These are phyloP conservation scores for Trichophyton mentagrophytes DNA, from an alignment of 2,329 filamentous ascomycete species.

Conservation along the genomic window DNA sequence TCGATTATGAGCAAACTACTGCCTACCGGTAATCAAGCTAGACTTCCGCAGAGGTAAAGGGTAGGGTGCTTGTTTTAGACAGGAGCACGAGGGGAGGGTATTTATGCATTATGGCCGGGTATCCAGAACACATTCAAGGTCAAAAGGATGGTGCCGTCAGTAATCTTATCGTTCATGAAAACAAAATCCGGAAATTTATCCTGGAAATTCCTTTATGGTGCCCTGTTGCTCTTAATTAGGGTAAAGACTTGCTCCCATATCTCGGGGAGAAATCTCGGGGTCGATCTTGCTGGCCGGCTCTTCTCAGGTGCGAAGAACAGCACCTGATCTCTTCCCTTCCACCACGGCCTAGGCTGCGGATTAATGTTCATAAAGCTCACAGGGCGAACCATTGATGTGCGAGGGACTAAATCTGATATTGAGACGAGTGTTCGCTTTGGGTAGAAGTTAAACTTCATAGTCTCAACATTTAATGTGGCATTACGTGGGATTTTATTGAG, in stretches of 20 bases:
- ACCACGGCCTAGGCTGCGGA: conserved; percentile 26
- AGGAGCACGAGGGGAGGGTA: neutral
- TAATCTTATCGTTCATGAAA: neutral
- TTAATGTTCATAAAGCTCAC: conserved; percentile 31
- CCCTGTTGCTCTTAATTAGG: conserved; percentile 23
- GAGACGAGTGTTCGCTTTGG: conserved; percentile 31
- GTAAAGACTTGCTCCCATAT: conserved; percentile 33
- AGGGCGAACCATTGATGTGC: conserved; percentile 26
- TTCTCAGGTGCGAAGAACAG: conserved; percentile 30
- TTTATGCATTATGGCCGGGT: neutral
- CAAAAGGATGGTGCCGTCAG: no score
- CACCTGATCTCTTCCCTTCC: conserved; percentile 24
- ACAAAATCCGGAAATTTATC: neutral
- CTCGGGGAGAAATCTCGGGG: conserved; percentile 31
- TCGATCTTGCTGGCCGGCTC: conserved; percentile 26
- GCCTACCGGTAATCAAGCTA: neutral
- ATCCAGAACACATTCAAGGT: neutral
- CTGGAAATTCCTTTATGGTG: neutral
- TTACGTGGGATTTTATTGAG: conserved; percentile 33
- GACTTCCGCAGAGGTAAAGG: neutral
- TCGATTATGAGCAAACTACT: neutral
- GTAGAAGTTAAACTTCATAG: conserved; percentile 34
- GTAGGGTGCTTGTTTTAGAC: neutral
- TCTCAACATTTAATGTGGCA: conserved; percentile 33
- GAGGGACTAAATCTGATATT: conserved; percentile 29